A percentile compares a stretch with the other conserved stretches of the same genome.
Evolutionary conservation across 768 basidiomycete species (phyloP).

Genomic region (Strobilomyces confusus): DNA sequence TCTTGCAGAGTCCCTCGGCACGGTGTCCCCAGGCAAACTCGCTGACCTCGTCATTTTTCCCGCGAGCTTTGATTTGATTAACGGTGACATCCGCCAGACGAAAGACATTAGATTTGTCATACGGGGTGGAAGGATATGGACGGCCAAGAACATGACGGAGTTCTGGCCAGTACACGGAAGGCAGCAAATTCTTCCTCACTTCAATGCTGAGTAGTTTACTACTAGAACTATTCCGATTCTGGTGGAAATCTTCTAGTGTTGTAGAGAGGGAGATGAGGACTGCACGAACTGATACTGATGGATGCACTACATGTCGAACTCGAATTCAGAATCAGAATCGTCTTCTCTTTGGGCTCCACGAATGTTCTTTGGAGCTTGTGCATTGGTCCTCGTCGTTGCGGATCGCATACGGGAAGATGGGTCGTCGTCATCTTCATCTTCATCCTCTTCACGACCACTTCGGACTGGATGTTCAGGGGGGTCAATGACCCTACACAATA

Average conservation of each 20-base stretch:
- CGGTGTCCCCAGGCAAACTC: constrained; percentile 60
- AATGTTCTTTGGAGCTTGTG: constrained; percentile 50
- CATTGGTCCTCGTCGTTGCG: constrained; percentile 53
- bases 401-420: constrained; percentile 55
- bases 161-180: constrained; percentile 66
- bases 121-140: constrained; percentile 68
- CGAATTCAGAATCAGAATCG: constrained; percentile 77
- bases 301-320: constrained; percentile 56
- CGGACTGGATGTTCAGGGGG: constrained; percentile 45
- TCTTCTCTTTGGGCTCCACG: constrained; percentile 47
- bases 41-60: constrained; percentile 71
- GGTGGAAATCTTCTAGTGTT: background rate
- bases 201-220: constrained; percentile 44
- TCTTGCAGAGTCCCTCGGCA: constrained; percentile 57
- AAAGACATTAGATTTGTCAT: constrained; percentile 53
- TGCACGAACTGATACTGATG: background rate
- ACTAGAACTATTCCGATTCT: background rate
- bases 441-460: constrained; percentile 36
- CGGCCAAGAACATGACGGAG: constrained; percentile 62
- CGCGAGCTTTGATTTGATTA: constrained; percentile 52
- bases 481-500: constrained; percentile 64
- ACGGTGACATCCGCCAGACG: constrained; percentile 48
- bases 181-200: constrained; percentile 50
- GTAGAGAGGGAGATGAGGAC: background rate
- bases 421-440: constrained; percentile 45